These are phyloP conservation scores for Omphalotus guepiniiformis DNA, from an alignment of 768 basidiomycete species.

Conservation along the genomic window DNA sequence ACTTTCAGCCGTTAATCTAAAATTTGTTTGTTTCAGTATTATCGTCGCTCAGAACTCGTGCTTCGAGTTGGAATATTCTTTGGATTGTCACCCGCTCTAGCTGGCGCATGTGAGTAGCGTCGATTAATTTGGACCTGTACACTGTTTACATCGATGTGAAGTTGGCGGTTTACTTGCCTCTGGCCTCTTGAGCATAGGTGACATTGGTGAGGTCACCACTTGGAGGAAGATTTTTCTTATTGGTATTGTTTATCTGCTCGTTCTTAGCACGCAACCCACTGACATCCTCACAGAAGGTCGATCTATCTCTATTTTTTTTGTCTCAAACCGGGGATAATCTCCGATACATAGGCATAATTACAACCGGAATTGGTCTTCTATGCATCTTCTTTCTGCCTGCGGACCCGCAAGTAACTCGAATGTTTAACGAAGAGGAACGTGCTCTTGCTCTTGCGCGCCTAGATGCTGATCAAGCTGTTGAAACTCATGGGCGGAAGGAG, in stretches of 20 bases:
- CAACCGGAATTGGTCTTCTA: conserved; percentile 30
- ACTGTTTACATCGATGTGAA: conserved; percentile 7
- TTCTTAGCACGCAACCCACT: too few relatives aligned
- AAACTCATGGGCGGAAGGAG: conserved; percentile 25
- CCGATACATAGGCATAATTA: conserved; percentile 27
- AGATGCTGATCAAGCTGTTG: conserved; percentile 28
- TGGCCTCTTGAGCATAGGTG: conserved; percentile 25
- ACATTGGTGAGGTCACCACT: conserved; percentile 26
- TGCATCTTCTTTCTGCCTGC: conserved; percentile 32
- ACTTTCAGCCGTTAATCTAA: not conserved
- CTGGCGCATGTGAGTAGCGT: conserved; percentile 30
- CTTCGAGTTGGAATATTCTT: conserved; percentile 33
- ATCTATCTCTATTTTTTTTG: too few relatives aligned
- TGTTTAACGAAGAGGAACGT: conserved; percentile 30
- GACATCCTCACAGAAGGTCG: too few relatives aligned
- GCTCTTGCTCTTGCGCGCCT: conserved; percentile 31
- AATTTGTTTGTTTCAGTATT: conserved; percentile 30
- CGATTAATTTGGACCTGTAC: not conserved
- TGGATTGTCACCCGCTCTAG: conserved; percentile 27
- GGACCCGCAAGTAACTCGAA: conserved; percentile 29
- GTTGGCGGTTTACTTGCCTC: conserved; percentile 37
- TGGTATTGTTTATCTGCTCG: too few relatives aligned
- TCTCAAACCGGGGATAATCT: too few relatives aligned
- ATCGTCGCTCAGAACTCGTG: conserved; percentile 30
- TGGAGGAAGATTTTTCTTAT: conserved; percentile 42